Base-by-base conservation (phyloP, 2,329 filamentous ascomycete genomes). In the Coniochaeta sp. region DNA sequence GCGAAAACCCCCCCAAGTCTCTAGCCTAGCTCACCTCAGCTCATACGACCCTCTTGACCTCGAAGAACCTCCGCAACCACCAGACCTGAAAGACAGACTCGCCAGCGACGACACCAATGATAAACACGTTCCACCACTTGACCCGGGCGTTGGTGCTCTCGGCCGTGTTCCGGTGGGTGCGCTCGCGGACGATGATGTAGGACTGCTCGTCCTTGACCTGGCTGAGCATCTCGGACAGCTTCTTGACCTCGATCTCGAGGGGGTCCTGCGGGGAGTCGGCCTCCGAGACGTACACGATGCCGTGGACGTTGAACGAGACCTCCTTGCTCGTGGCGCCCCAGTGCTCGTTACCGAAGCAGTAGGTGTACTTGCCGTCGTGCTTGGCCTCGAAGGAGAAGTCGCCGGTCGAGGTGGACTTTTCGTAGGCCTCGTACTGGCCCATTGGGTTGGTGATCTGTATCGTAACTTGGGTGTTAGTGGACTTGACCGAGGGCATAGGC, bases 111-210 rank as follows among this genome's bases (percentile, higher is more conserved):
- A 97, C 85, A 52, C 83, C 81, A 58, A 99, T 83, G 72, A 99
- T 91, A 72, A 97, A 97, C 62, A 97, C 81, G 71, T 94, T 96
- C 94, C 94, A 99, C 94, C 94, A 99, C 78, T 99, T 99, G 68
- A 99, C 94, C 60, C 94, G 82, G 61, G 84, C 82, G 72, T 99
- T 99, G 64, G 94, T 99, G 80, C 91, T 96, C 77, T 99, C 94
- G 58, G 94, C 94, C 9, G 94, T 99, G 76, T 99, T 99, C 68
- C 94, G 83, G 79, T 99, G 94, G 61, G 89, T 96, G 65, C 94
- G 83, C 76, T 99, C 94, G 62, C 94, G 87, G 53, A 97, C 75
- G 56, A 99, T 85, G 65, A 99, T 97, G 76, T 99, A 99, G 61
- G 86, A 83, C 75, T 99, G 94, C 76, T 99, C 94, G 70, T 97